phyloP scores from a whole-genome alignment of 192 early-diverging fungal species.

The Coemansia sp. region DNA sequence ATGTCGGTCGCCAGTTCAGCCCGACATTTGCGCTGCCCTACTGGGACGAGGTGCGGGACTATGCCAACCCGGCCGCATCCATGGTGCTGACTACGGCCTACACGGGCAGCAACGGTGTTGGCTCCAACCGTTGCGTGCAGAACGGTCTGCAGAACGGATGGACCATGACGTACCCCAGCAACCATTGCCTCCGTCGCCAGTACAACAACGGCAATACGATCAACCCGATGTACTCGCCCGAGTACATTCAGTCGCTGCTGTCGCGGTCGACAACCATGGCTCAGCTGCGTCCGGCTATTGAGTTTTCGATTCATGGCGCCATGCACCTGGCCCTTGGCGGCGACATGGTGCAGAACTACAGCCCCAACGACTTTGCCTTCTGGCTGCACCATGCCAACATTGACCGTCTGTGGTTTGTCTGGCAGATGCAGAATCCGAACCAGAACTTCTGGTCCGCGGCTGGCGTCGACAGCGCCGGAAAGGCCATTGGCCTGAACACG shows the following conservation, averaged over 20 bases:
- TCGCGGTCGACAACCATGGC: slow-evolving; percentile 39
- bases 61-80: slow-evolving; percentile 40
- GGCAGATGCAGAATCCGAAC: slow-evolving; percentile 50
- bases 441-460: slow-evolving; percentile 41
- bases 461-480: slow-evolving; percentile 24
- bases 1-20: slow-evolving; percentile 30
- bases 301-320: slow-evolving; percentile 47
- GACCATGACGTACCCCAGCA: slow-evolving; percentile 29
- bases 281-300: slow-evolving; percentile 45
- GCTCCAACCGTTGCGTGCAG: slow-evolving; percentile 27
- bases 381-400: slow-evolving; percentile 58
- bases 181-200: slow-evolving; percentile 49
- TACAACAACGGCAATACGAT: slow-evolving; percentile 49
- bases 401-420: slow-evolving; percentile 54
- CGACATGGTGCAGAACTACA: slow-evolving; percentile 48
- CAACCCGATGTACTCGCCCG: slow-evolving; percentile 46
- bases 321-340: slow-evolving; percentile 50
- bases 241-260: slow-evolving; percentile 47
- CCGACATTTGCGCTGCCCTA: slow-evolving; percentile 47
- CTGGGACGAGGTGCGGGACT: slow-evolving; percentile 56
- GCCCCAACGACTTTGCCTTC: slow-evolving; percentile 57
- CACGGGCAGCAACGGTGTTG: slow-evolving; percentile 44
- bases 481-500: slow-evolving; percentile 13
- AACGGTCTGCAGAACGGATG: slow-evolving; percentile 25
- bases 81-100: slow-evolving; percentile 33